Conservation (phyloP, 441 rosid species). For the Metrosideros polymorpha region DNA sequence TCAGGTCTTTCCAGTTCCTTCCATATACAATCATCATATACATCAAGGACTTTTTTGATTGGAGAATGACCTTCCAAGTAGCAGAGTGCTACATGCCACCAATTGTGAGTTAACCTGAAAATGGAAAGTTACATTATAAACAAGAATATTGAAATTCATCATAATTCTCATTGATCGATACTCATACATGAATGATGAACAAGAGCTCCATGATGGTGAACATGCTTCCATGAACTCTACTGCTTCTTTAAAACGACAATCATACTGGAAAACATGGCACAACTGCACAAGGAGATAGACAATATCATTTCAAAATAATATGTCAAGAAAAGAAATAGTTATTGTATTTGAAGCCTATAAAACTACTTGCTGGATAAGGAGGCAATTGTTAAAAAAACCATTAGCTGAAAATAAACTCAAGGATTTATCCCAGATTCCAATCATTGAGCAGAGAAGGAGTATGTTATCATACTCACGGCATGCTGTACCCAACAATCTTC, state of each 20-base stretch:
- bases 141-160: neutral
- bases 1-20: slow-evolving; percentile 59
- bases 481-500: slow-evolving; percentile 83
- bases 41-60: slow-evolving; percentile 38
- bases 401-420: neutral
- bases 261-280: slow-evolving; percentile 80
- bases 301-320: neutral
- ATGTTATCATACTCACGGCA: slow-evolving; percentile 44
- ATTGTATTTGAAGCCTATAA: neutral
- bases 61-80: slow-evolving; percentile 86
- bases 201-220: slow-evolving; percentile 53
- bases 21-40: slow-evolving; percentile 68
- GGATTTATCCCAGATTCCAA: neutral
- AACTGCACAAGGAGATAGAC: slow-evolving; percentile 28
- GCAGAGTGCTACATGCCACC: slow-evolving; percentile 98
- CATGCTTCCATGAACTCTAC: slow-evolving; percentile 76
- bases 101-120: slow-evolving; percentile 77
- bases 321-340: neutral
- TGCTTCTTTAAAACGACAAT: slow-evolving; percentile 77
- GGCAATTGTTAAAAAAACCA: neutral
- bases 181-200: slow-evolving; percentile 73
- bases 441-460: neutral
- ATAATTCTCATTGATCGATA: neutral
- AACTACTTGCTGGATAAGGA: neutral
- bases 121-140: neutral